These are phyloP conservation scores for Thelonectria olida DNA, from an alignment of 2,329 filamentous ascomycete species.

Conservation along the genomic window DNA sequence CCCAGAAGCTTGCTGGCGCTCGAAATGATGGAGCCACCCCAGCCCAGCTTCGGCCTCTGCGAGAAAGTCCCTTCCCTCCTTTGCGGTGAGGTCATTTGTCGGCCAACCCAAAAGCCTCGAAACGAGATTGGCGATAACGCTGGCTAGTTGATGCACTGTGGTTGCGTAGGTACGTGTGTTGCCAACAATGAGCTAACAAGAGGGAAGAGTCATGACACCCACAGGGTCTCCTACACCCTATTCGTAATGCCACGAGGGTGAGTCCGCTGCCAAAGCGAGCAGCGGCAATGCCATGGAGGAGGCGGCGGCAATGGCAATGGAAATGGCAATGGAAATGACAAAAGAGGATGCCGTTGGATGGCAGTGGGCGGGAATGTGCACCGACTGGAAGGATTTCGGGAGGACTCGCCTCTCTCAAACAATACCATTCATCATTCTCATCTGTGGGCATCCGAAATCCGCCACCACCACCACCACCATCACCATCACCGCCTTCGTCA, in stretches of 20 bases:
- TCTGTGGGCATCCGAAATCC: slow-evolving; percentile 3
- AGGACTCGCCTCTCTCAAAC: background rate
- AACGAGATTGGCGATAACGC: slow-evolving; percentile 25
- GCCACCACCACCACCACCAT: slow-evolving; percentile 12
- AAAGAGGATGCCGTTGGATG: background rate
- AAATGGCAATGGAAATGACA: background rate
- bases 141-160: background rate
- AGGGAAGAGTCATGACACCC: too few species aligned
- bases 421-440: background rate
- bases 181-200: too few species aligned
- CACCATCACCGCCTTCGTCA: slow-evolving; percentile 2
- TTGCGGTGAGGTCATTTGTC: slow-evolving; percentile 30
- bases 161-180: too few species aligned
- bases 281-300: too few species aligned
- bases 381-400: background rate
- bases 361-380: background rate
- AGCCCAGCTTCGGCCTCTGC: slow-evolving; percentile 40
- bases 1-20: slow-evolving; percentile 43
- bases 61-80: slow-evolving; percentile 22
- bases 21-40: slow-evolving; percentile 36
- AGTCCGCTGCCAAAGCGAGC: background rate
- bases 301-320: background rate
- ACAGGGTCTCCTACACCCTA: background rate
- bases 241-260: background rate
- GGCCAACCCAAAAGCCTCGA: slow-evolving; percentile 17